Percentiles rank a stretch among this genome's conserved stretches.
Evolutionary conservation across 306 rosid species (phyloP).

Genomic region (Cucumis hystrix): DNA sequence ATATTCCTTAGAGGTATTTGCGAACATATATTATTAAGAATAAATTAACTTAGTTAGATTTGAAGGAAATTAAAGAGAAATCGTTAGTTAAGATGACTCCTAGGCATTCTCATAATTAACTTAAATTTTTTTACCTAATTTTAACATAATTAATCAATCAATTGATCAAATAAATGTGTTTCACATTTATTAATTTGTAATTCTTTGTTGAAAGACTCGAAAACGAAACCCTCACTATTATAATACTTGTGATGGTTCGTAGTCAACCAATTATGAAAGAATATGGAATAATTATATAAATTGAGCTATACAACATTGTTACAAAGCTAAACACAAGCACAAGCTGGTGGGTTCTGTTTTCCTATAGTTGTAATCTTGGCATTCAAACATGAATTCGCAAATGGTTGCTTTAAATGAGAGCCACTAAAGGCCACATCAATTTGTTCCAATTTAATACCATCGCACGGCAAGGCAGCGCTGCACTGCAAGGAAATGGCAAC

Average conservation of each 20-base stretch:
- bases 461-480: slow-evolving; percentile 36
- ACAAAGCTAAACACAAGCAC: slow-evolving; percentile 18
- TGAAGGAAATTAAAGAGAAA: too few species aligned
- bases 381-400: slow-evolving; percentile 27
- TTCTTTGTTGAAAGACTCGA: background rate
- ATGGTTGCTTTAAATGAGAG: background rate
- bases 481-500: slow-evolving; percentile 34
- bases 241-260: background rate
- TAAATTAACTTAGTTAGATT: too few species aligned
- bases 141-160: too few species aligned
- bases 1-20: too few species aligned
- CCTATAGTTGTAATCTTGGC: slow-evolving; percentile 32
- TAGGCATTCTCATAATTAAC: too few species aligned
- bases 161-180: too few species aligned
- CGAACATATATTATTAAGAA: too few species aligned
- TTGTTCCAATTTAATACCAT: slow-evolving; percentile 19
- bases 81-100: too few species aligned
- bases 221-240: background rate
- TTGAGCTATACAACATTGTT: background rate
- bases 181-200: too few species aligned
- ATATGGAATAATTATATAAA: background rate
- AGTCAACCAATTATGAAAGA: background rate
- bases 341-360: slow-evolving; percentile 31
- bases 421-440: slow-evolving; percentile 29
- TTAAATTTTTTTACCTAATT: too few species aligned